Base-by-base conservation (phyloP, 2,329 filamentous ascomycete species). In the Nectriaceae sp. region DNA sequence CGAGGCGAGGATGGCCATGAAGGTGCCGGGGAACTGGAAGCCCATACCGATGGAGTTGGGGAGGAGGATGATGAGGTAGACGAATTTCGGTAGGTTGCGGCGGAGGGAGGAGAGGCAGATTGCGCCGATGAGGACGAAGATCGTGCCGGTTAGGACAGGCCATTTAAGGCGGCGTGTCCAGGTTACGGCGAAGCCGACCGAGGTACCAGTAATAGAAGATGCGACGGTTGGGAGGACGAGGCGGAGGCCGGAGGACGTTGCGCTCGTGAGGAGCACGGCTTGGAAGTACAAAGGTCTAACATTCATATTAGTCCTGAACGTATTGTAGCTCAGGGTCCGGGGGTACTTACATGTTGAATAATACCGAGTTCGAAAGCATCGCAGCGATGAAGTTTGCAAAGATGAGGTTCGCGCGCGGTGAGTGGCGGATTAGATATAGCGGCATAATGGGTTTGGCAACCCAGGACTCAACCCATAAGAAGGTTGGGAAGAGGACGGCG, bases 261-360 rank as follows among this genome's bases (percentile, higher is more conserved):
- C 84, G 5, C 77, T 79, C 49, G 85, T 83, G 43, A 88, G 76
- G 40, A 89, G 83, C 21, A 90, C 87, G 31, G 84, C 86, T 64
- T 90, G 87, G 70, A 89, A 91, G 72, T 86, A 92, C 6, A 92
- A 73, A 1, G 88, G 88, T 5, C 83, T 83, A 11, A 37, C 33
- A 22, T 20, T 29, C 4, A 5, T 22, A 11, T 46, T 22, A 47
- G 48, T 18, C 24, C 21, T 26, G 10, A 20, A 18, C 15, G 16
- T 18, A 22, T 10, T 29, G 4, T 22, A 29, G 18, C 20, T 4
- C 20, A 3, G 24, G 41, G 16, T 13, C 18, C 21, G 31, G 18
- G 15, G 22, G 21, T 3, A 55, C 74, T 67, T 63, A 76, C 74
- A 80, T 75, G 64, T 85, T 85, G 62, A 85, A 85, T 18, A 81